Evolutionary conservation across 2,329 filamentous ascomycete genomes (phyloP), one percentile per base, ranked within the genome.

Genomic region (Colletotrichum musae): DNA sequence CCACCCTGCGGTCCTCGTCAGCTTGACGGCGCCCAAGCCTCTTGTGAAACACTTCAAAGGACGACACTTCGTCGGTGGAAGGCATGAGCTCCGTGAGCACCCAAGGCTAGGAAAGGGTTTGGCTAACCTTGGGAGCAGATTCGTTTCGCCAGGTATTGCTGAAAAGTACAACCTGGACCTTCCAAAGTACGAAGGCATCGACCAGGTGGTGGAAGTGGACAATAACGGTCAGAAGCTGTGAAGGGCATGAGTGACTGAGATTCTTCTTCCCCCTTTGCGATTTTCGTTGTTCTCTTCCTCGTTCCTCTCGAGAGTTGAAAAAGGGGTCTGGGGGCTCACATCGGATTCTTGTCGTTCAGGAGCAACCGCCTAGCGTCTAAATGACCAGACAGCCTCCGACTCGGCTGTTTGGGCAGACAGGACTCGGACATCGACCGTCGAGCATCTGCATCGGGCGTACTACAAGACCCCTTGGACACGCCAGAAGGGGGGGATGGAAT

Each of bases 1-100:
- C 77, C 91, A 93, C 83, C 96, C 96, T 72, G 85, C 87, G 41
- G 91, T 91, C 21, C 84, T 99, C 67, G 91, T 99, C 73, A 97
- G 94, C 78, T 84, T 99, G 76, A 97, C 95, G 56, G 96, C 96
- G 10, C 94, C 96, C 3, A 99, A 99, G 82, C 95, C 95, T 6
- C 84, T 97, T 70, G 92, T 94, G 6, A 92, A 91, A 79, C 89
- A 90, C 78, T 99, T 97, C 80, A 89, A 85, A 71, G 96, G 95
- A 1, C 89, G 93, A 54, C 96, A 99, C 84, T 99, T 98, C 77
- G 81, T 99, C 64, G 96, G 96, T 7, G 96, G 96, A 63, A 86
- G 94, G 88, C 92, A 82, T 76, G 86, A 5, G 32, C 10, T 58
- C 48, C 66, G 59, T 4, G 45, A 50, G 15, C 26, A 16, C 26